These are phyloP conservation scores for Metschnikowia aberdeeniae DNA, from an alignment of 805 yeast species.

Conservation along the genomic window DNA sequence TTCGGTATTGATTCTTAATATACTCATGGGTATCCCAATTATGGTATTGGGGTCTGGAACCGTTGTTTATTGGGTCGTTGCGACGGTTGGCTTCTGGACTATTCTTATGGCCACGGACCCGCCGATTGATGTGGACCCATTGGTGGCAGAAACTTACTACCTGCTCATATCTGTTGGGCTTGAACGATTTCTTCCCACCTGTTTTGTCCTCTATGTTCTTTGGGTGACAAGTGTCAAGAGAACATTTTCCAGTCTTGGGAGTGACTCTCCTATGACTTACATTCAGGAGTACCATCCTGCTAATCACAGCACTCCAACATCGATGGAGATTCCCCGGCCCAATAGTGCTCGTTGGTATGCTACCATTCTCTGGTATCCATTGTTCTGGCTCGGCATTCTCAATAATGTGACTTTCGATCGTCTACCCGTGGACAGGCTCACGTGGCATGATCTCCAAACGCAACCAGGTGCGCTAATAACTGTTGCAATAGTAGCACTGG, in stretches of 20 bases:
- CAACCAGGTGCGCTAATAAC: slow-evolving; percentile 78
- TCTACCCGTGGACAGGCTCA: slow-evolving; percentile 81
- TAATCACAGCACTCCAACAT: not conserved
- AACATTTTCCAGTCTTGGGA: slow-evolving; percentile 36
- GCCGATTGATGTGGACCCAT: slow-evolving; percentile 57
- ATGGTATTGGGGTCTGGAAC: slow-evolving; percentile 47
- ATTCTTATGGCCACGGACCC: slow-evolving; percentile 74
- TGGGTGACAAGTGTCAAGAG: slow-evolving; percentile 56
- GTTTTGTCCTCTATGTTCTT: slow-evolving; percentile 65
- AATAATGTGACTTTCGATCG: slow-evolving; percentile 87
- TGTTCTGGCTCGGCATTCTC: slow-evolving; percentile 79
- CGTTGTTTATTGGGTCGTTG: slow-evolving; percentile 52
- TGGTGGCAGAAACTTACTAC: slow-evolving; percentile 50
- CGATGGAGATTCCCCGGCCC: slow-evolving; percentile 1
- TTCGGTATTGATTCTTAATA: slow-evolving; percentile 51
- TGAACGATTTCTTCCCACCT: slow-evolving; percentile 69
- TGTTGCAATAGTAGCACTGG: slow-evolving; percentile 45
- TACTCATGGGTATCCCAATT: slow-evolving; percentile 59
- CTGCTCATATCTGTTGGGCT: slow-evolving; percentile 65
- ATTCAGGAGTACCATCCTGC: not conserved
- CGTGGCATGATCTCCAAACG: slow-evolving; percentile 60
- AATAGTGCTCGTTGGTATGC: slow-evolving; percentile 1
- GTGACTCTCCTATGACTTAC: not conserved
- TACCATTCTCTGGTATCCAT: slow-evolving; percentile 62
- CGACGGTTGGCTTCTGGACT: slow-evolving; percentile 79